Evolutionary conservation across 768 basidiomycete genomes (phyloP), one percentile per base, ranked within the genome.

Genomic region (Thelephora ganbajun): DNA sequence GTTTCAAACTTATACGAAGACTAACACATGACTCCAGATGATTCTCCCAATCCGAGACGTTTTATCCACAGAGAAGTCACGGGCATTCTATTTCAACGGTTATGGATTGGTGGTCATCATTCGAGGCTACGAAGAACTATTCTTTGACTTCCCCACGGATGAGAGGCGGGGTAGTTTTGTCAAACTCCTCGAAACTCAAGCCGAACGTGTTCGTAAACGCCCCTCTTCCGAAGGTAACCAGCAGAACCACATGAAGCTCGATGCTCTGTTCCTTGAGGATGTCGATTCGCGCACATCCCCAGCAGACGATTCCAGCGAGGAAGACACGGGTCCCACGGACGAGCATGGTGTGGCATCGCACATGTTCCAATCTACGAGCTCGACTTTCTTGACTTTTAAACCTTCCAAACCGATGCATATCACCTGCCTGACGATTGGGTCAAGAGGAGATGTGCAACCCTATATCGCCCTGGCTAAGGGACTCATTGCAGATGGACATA

Each of bases 391-490:
- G 53, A 94, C 91, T 5, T 99, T 99, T 70, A 93, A 91, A 63
- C 96, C 94, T 2, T 73, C 76, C 56, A 75, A 85, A 54, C 69
- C 86, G 2, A 65, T 99, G 51, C 83, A 79, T 55, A 88, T 99
- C 58, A 97, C 96, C 0, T 91, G 94, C 66, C 65, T 98, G 52
- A 97, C 94, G 1, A 96, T 99, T 54, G 94, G 94, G 5, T 92
- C 90, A 18, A 76, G 94, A 45, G 94, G 94, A 45, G 94, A 99
- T 61, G 96, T 98, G 7, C 94, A 99, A 63, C 94, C 94, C 11
- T 99, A 98, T 60, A 98, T 99, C 56, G 83, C 96, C 1, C 71
- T 99, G 7, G 87, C 88, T 19, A 96, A 93, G 62, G 93, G 91
- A 0, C 65, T 94, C 20, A 81, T 88, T 64, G 77, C 79, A 5